These are phyloP conservation scores for Colletotrichum australisinense DNA, from an alignment of 2,329 filamentous ascomycete genomes.

Conservation along the genomic window DNA sequence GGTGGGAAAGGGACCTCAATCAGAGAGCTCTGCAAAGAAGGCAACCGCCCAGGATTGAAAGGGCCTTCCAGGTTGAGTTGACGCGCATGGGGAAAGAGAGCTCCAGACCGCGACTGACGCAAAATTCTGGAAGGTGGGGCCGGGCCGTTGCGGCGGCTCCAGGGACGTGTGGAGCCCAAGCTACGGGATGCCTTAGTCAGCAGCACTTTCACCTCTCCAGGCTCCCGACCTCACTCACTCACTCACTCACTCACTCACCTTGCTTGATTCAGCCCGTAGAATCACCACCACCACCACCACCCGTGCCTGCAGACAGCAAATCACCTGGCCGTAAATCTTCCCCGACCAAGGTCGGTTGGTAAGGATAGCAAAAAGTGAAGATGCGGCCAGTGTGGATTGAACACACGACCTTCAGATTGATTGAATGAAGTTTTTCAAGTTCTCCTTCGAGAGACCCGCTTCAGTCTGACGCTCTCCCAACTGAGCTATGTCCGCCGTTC, in stretches of 20 bases:
- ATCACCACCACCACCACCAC: no score
- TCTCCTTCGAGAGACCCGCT: neutral
- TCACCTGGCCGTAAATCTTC: no score
- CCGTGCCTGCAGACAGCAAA: no score
- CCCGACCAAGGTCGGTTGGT: no score
- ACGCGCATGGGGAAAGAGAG: slow-evolving; percentile 14
- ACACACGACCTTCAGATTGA: slow-evolving; percentile 25
- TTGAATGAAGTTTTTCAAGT: slow-evolving; percentile 8
- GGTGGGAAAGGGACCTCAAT: neutral
- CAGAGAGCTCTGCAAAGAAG: neutral
- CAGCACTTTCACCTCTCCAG: neutral
- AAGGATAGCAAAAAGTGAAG: neutral
- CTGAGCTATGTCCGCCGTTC: slow-evolving; percentile 20
- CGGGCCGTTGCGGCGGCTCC: neutral
- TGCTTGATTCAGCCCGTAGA: no score
- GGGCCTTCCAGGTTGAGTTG: neutral
- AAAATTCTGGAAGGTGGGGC: slow-evolving; percentile 33
- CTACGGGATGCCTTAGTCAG: neutral
- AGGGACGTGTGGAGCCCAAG: neutral
- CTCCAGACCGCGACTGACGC: slow-evolving; percentile 33
- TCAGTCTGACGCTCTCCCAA: slow-evolving; percentile 25
- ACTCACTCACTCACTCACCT: neutral
- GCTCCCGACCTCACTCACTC: neutral
- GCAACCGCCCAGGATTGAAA: neutral
- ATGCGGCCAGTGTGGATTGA: slow-evolving; percentile 23